A percentile compares a stretch with the other conserved stretches of the same genome.
Evolutionary conservation across 768 basidiomycete species (phyloP).

Genomic region (Pisolithus sp.): DNA sequence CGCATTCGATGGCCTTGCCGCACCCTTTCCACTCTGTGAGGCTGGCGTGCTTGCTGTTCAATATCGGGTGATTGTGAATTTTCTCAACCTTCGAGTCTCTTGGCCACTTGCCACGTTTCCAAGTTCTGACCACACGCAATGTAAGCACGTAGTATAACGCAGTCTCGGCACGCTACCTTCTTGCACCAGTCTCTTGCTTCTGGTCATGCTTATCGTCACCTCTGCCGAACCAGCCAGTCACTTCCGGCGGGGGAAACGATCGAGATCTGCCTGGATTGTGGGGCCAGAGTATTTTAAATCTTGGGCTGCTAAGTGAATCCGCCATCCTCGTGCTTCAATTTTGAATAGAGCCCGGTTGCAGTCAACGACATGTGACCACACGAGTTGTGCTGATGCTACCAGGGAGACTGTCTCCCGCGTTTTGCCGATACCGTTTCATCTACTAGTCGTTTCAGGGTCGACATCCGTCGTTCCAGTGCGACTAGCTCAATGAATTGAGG

Average conservation of each 20-base stretch:
- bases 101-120: constrained; percentile 95
- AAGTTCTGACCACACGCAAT: constrained; percentile 60
- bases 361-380: constrained; percentile 13
- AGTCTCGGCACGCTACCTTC: constrained; percentile 49
- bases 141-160: constrained; percentile 8
- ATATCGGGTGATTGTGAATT: constrained; percentile 90
- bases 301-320: constrained; percentile 84
- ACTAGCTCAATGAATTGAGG: constrained; percentile 82
- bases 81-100: constrained; percentile 83
- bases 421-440: constrained; percentile 87
- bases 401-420: constrained; percentile 91
- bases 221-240: constrained; percentile 91
- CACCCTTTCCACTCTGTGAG: constrained; percentile 26
- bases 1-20: constrained; percentile 35
- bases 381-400: constrained; percentile 37
- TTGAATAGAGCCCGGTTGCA: constrained; percentile 4
- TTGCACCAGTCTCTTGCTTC: constrained; percentile 96
- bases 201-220: constrained; percentile 87
- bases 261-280: constrained; percentile 95
- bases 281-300: constrained; percentile 95
- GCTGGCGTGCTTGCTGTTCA: constrained; percentile 54
- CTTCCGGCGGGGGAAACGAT: constrained; percentile 98
- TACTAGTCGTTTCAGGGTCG: constrained; percentile 94
- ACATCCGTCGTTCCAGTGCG: constrained; percentile 99
- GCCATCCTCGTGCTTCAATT: constrained; percentile 87